Conservation (phyloP, 2,329 filamentous ascomycete species). For the Aspergillus pseudoglaucus region DNA sequence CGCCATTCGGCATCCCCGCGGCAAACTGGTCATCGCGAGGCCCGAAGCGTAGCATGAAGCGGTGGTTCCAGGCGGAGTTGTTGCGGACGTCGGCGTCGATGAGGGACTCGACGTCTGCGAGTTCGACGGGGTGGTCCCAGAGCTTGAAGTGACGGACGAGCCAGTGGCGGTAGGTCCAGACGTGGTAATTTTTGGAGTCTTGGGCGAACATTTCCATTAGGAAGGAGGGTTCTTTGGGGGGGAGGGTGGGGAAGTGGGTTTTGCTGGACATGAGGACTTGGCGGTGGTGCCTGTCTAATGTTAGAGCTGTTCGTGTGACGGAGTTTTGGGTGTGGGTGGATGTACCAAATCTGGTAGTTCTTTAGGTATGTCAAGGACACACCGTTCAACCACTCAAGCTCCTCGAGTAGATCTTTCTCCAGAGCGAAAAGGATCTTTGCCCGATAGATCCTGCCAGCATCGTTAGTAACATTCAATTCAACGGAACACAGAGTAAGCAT, state of each 20-base stretch:
- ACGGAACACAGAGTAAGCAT: slow-evolving; percentile 14
- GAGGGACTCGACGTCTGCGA: slow-evolving; percentile 64
- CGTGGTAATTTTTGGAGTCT: slow-evolving; percentile 97
- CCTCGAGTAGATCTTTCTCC: slow-evolving; percentile 57
- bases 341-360: slow-evolving; percentile 94
- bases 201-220: slow-evolving; percentile 71
- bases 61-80: slow-evolving; percentile 96
- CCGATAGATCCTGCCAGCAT: slow-evolving; percentile 63
- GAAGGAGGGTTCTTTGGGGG: slow-evolving; percentile 65
- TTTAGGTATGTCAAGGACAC: slow-evolving; percentile 81
- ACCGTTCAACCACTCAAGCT: slow-evolving; percentile 79
- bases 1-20: slow-evolving; percentile 29
- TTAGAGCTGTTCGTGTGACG: background rate
- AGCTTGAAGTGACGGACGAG: slow-evolving; percentile 59
- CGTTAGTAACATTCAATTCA: background rate
- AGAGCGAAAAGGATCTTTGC: slow-evolving; percentile 69
- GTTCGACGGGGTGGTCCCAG: slow-evolving; percentile 54
- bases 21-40: slow-evolving; percentile 42
- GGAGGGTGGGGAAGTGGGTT: slow-evolving; percentile 48
- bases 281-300: slow-evolving; percentile 49
- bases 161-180: slow-evolving; percentile 91
- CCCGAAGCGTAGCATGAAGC: slow-evolving; percentile 86
- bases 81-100: slow-evolving; percentile 80
- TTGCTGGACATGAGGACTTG: slow-evolving; percentile 48
- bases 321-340: background rate